Evolutionary conservation across 371 early-diverging fungal species (phyloP), one percentile per base, ranked within the genome.

Genomic region (Mucor plumbeus): DNA sequence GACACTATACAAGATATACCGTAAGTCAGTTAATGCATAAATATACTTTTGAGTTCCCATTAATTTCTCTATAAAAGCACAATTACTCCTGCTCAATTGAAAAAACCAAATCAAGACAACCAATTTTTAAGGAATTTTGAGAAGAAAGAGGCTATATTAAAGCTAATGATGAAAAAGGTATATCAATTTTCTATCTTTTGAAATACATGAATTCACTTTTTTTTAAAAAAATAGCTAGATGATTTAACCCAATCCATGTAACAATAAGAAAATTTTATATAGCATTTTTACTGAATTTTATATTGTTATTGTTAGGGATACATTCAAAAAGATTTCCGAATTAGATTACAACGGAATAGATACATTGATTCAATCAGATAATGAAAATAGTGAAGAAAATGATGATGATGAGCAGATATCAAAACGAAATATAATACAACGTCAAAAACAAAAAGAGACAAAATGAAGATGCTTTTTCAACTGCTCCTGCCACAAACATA

Each of bases 161-260:
- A 67, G 31, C 61, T n/a, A 17, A 64, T 71, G 68, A 71, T 71
- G 72, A 36, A 48, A 41, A 71, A 71, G 64, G 71, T 71, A 35
- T 33, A 7, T 43, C 0, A 38, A 10, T 10, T 38, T 38, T 38
- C 1, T 4, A 43, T 6, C 5, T 15, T 15, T 43, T 15, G 43
- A 43, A 5, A 43, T 43, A n/a, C 43, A 5, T 14, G 15, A 14
- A 15, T n/a, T 43, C 6, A 43, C 5, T 11, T 15, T 43, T 43
- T 15, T 43, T 5, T 43, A 4, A 1, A 3, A 43, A 15, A 31
- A 21, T 44, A 71, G 72, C 39, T 71, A 54, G 72, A 71, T 41
- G 68, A 71, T 57, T 36, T 71, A 21, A 67, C 72, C 7, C 53
- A 64, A 61, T 19, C 72, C 38, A 71, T 71, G 72, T 71, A 64